A percentile compares a stretch with the other conserved stretches of the same genome.
These are phyloP conservation scores for Erigeron canadensis DNA, from an alignment of 129 eudicot species.

Conservation along the genomic window DNA sequence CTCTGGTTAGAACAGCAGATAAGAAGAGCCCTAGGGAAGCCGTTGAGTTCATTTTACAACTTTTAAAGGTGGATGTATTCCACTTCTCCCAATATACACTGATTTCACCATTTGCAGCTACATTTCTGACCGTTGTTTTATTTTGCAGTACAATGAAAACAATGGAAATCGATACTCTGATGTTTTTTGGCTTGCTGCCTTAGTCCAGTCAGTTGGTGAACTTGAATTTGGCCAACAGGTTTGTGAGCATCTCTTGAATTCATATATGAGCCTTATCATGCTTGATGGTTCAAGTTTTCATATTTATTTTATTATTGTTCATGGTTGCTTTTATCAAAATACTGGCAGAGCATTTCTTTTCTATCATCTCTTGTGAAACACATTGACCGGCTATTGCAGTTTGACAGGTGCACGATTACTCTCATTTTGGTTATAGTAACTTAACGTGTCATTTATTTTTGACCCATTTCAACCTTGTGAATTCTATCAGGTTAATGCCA, in stretches of 20 bases:
- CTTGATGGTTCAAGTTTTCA: background rate
- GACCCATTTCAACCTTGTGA: conserved; percentile 15
- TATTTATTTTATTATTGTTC: conserved; percentile 12
- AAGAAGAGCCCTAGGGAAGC: conserved; percentile 94
- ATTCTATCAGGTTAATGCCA: conserved; percentile 73
- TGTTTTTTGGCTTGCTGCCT: conserved; percentile 92
- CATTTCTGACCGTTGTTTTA: background rate
- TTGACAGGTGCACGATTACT: conserved; percentile 69
- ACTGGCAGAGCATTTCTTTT: conserved; percentile 61
- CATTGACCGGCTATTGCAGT: conserved; percentile 85
- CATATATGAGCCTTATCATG: background rate
- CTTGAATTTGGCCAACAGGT: conserved; percentile 96
- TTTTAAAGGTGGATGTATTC: conserved; percentile 61
- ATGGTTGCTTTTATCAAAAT: conserved; percentile 17
- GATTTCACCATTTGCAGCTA: background rate
- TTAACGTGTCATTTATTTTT: background rate
- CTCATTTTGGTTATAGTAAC: conserved; percentile 13
- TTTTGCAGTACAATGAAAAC: conserved; percentile 86
- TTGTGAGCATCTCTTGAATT: conserved; percentile 17
- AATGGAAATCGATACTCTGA: conserved; percentile 86
- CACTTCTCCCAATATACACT: background rate
- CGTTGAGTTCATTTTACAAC: conserved; percentile 88
- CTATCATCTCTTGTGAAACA: conserved; percentile 82
- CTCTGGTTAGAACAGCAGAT: conserved; percentile 72
- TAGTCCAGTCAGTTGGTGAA: conserved; percentile 88